These are phyloP conservation scores for Cryptosporidium andersoni DNA, from an alignment of 169 alveolate genomes.

Conservation along the genomic window DNA sequence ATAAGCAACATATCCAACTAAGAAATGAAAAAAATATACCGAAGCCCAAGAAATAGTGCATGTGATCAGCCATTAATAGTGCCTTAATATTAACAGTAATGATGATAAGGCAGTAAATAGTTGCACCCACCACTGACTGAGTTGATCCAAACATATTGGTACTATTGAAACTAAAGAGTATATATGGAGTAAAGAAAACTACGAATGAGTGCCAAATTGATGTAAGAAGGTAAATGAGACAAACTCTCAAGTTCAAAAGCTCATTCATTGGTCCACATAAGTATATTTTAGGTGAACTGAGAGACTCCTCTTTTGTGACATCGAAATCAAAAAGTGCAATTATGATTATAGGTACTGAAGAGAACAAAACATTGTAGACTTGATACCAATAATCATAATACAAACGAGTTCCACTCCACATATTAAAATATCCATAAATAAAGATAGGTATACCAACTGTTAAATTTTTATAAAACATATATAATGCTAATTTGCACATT, in stretches of 20 bases:
- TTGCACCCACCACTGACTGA: constrained; percentile 74
- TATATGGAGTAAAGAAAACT: constrained; percentile 73
- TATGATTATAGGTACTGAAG: constrained; percentile 91
- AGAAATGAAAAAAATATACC: constrained; percentile 42
- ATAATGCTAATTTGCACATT: constrained; percentile 91
- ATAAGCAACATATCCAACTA: constrained; percentile 58
- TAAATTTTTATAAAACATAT: constrained; percentile 96
- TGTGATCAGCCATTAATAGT: constrained; percentile 73
- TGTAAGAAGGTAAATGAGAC: constrained; percentile 79
- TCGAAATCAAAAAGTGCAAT: constrained; percentile 84
- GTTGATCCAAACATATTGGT: constrained; percentile 75
- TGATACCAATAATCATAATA: constrained; percentile 93
- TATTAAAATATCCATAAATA: constrained; percentile 89
- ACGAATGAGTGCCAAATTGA: constrained; percentile 78
- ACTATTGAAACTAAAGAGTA: constrained; percentile 73
- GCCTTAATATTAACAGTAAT: constrained; percentile 79
- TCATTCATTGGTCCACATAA: constrained; percentile 79
- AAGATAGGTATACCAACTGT: constrained; percentile 92
- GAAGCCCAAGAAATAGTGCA: constrained; percentile 58
- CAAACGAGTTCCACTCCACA: constrained; percentile 93
- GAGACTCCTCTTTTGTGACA: constrained; percentile 75
- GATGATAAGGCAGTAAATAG: constrained; percentile 78
- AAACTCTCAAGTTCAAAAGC: constrained; percentile 76
- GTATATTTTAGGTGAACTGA: constrained; percentile 79
- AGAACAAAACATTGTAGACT: constrained; percentile 92